A percentile compares a stretch with the other conserved stretches of the same genome.
Conservation (phyloP, 495 filamentous ascomycete species). For the Talaromyces trachyspermus region DNA sequence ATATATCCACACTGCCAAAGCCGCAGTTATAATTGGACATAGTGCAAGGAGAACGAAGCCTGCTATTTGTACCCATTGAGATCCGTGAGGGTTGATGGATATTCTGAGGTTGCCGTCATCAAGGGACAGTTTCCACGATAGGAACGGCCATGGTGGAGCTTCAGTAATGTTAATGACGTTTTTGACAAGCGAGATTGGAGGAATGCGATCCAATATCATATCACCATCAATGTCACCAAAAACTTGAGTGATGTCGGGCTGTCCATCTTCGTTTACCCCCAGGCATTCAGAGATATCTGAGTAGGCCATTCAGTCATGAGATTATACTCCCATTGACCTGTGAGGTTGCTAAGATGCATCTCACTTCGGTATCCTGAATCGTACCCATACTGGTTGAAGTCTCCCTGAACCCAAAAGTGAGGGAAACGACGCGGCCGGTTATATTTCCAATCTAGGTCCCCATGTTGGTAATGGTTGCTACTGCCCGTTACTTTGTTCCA, state of each 20-base stretch:
- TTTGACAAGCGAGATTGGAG: slow-evolving; percentile 29
- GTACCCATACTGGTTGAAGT: slow-evolving; percentile 57
- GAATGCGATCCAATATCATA: slow-evolving; percentile 32
- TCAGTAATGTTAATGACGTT: slow-evolving; percentile 42
- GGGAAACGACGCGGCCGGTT: slow-evolving; percentile 43
- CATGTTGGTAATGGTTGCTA: slow-evolving; percentile 50
- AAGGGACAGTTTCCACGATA: slow-evolving; percentile 35
- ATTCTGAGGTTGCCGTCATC: slow-evolving; percentile 41
- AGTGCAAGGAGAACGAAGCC: slow-evolving; percentile 38
- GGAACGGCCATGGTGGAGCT: slow-evolving; percentile 32
- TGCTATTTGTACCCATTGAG: slow-evolving; percentile 29
- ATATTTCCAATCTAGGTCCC: slow-evolving; percentile 37
- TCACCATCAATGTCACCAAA: slow-evolving; percentile 47
- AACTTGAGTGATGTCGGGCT: slow-evolving; percentile 38
- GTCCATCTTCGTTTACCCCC: slow-evolving; percentile 41
- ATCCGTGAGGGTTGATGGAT: slow-evolving; percentile 33
- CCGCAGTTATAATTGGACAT: slow-evolving; percentile 32
- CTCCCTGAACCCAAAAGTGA: slow-evolving; percentile 52
- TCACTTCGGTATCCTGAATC: slow-evolving; percentile 47
- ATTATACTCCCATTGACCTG: slow-evolving; percentile 40
- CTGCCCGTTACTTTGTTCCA: slow-evolving; percentile 53
- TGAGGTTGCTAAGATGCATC: slow-evolving; percentile 42
- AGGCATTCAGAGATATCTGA: slow-evolving; percentile 39
- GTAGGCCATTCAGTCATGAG: slow-evolving; percentile 47
- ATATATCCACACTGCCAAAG: slow-evolving; percentile 36